Base-by-base conservation (phyloP, 352 stramenopile genomes). In the Pythium folliculosum region DNA sequence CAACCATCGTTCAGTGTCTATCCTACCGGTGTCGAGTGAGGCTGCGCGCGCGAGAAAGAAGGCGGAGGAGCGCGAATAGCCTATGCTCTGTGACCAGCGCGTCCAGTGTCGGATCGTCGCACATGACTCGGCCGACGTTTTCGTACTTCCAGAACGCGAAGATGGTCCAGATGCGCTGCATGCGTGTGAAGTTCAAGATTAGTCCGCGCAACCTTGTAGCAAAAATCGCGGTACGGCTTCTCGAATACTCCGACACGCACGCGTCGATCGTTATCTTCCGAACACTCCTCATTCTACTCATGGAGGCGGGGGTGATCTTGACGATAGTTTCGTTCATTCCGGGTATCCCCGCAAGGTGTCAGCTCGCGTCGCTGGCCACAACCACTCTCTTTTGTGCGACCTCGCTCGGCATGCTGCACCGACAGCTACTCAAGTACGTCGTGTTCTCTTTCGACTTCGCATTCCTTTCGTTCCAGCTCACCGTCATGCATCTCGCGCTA, bases 361-460 rank as follows among this genome's bases (percentile, higher is more conserved):
- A 25, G 12, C 22, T 51, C 19, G 23, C 30, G 1, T 65, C 69
- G 7, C 47, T 75, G 13, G 25, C 27, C 0, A 65, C 61, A 9
- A 66, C 69, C 13, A 13, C 57, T 5, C 14, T 60, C 16, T 79
- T 77, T 43, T 67, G 56, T 17, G 27, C 59, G 1, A 48, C 52
- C 6, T 65, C 55, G 4, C 27, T 65, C 32, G 40, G 35, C 3
- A 48, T 70, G 37, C 73, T 66, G 37, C 63, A 80, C 37, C 67
- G 63, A 0, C 63, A 75, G 27, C 49, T 81, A 30, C 65, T 81
- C 43, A 56, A 67, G 10, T 64, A 67, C 17, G 48, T 80, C 30
- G 37, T 76, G 17, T 69, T 70, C n/a, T 80, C 71, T 25, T 84
- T 84, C 48, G 77, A 84, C 44, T 78, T 80, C 35, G 44, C 58